phyloP scores from a whole-genome alignment of 2,329 filamentous ascomycete species.

The Tolypocladium capitatum region DNA sequence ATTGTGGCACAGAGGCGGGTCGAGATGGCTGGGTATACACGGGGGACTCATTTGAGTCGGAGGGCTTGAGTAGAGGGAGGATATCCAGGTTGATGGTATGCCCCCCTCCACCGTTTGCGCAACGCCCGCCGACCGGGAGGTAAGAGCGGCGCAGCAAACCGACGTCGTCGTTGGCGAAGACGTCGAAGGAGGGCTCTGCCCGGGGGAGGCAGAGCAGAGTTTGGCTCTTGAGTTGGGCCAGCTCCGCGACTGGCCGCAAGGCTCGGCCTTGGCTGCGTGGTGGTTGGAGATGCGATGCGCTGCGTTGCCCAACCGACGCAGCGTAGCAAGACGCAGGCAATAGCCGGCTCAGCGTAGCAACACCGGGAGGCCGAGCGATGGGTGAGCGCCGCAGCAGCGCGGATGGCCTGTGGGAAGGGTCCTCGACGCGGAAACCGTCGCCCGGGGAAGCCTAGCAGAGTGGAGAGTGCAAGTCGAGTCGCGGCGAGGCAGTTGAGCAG shows the following conservation, averaged over 20 bases:
- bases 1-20: conserved; percentile 11
- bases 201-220: conserved; percentile 26
- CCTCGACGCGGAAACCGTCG: neutral
- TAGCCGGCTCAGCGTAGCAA: conserved; percentile 1
- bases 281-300: neutral
- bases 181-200: conserved; percentile 23
- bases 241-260: conserved; percentile 17
- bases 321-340: conserved; percentile 7
- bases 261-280: conserved; percentile 3
- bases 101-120: conserved; percentile 12
- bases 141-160: conserved; percentile 15
- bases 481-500: neutral
- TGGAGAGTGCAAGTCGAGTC: neutral
- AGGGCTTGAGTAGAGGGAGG: conserved; percentile 69
- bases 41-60: conserved; percentile 60
- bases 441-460: neutral
- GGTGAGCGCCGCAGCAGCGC: neutral
- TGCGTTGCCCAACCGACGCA: conserved; percentile 7
- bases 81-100: conserved; percentile 80
- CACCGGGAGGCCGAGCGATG: neutral
- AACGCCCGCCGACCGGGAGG: conserved; percentile 14
- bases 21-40: conserved; percentile 24
- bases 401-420: neutral
- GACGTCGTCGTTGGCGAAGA: conserved; percentile 14
- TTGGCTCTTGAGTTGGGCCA: conserved; percentile 30